phyloP scores from a whole-genome alignment of 2,329 filamentous ascomycete species.

The Penicillium sp. region DNA sequence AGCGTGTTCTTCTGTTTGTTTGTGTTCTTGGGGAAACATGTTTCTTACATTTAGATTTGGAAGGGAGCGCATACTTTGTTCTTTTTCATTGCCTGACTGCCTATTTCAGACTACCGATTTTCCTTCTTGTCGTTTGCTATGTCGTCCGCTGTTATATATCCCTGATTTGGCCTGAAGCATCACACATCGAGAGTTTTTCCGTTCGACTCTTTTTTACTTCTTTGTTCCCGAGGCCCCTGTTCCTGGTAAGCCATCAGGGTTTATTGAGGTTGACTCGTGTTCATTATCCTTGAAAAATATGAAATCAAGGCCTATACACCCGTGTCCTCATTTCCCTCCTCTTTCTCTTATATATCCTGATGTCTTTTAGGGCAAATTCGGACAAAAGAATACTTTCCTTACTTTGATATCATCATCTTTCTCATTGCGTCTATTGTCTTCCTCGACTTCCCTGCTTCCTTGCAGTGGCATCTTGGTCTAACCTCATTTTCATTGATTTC shows the following conservation, averaged over 20 bases:
- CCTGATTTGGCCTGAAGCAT: conserved; percentile 30
- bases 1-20: conserved; percentile 20
- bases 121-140: conserved; percentile 19
- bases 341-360: background rate
- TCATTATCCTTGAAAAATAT: background rate
- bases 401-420: background rate
- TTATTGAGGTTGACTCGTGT: background rate
- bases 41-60: conserved; percentile 29
- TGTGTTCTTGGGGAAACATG: conserved; percentile 20
- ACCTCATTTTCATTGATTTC: conserved; percentile 13
- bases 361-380: background rate
- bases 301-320: background rate
- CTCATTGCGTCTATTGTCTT: background rate
- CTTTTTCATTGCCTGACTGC: conserved; percentile 18
- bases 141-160: conserved; percentile 27
- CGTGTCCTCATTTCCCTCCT: background rate
- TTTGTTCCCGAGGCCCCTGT: background rate
- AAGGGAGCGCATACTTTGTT: conserved; percentile 24
- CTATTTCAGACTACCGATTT: conserved; percentile 13
- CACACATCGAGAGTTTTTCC: conserved; percentile 18
- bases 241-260: background rate
- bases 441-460: background rate
- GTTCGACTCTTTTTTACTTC: background rate
- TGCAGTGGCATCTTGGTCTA: background rate
- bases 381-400: background rate